A percentile compares a stretch with the other conserved stretches of the same genome.
phyloP scores from a whole-genome alignment of 441 rosid species.

The Brassica balearica region DNA sequence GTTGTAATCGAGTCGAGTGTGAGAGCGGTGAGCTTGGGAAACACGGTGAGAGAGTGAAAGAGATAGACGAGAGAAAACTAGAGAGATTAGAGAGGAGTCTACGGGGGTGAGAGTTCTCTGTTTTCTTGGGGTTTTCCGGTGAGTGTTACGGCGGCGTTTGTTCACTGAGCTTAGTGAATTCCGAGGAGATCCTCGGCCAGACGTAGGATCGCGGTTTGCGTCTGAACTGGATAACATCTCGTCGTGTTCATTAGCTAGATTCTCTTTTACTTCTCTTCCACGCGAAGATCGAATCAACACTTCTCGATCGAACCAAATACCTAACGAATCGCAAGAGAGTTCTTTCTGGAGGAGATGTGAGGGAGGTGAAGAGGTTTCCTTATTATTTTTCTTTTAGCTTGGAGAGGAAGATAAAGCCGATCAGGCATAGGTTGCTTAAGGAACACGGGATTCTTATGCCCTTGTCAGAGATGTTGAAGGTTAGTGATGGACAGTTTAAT shows the following conservation, averaged over 20 bases:
- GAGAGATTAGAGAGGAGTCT: neutral
- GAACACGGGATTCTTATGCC: conserved; percentile 65
- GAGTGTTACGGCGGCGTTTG: neutral
- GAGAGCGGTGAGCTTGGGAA: neutral
- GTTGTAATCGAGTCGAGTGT: neutral
- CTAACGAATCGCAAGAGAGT: too few species aligned
- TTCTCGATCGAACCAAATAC: too few species aligned
- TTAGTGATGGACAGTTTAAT: conserved; percentile 80
- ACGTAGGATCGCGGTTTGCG: neutral
- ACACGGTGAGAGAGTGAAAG: neutral
- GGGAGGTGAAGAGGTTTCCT: conserved; percentile 75
- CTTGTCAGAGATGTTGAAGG: conserved; percentile 72
- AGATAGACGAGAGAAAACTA: neutral
- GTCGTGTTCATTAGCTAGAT: neutral
- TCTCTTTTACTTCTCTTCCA: too few species aligned
- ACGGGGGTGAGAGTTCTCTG: neutral
- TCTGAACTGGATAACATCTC: neutral
- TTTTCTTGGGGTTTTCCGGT: neutral
- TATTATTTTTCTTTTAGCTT: conserved; percentile 90
- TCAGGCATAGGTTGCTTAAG: conserved; percentile 64
- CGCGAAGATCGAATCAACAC: too few species aligned
- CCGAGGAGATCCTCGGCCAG: neutral
- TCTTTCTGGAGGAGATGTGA: conserved; percentile 61
- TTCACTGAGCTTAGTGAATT: neutral
- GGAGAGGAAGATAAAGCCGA: conserved; percentile 81